These are phyloP conservation scores for Aulographum hederae DNA, from an alignment of 2,329 filamentous ascomycete genomes.

Conservation along the genomic window DNA sequence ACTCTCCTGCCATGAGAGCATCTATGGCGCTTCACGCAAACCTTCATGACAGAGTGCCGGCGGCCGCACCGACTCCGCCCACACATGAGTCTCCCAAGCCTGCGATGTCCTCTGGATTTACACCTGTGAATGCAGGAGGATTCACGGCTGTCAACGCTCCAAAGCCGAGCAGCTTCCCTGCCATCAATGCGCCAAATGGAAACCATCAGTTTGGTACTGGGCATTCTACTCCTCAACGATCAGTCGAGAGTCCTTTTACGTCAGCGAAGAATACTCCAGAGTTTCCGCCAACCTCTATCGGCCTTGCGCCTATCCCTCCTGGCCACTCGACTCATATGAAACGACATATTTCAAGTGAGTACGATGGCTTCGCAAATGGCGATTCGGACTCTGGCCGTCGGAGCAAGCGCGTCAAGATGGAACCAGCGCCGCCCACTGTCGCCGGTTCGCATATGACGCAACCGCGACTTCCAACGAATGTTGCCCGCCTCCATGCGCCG, in stretches of 20 bases:
- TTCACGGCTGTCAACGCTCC: constrained; percentile 49
- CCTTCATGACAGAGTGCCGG: constrained; percentile 20
- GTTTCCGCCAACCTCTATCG: constrained; percentile 17
- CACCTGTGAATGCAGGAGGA: constrained; percentile 27
- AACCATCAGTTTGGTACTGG: constrained; percentile 30
- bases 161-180: constrained; percentile 28
- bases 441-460: constrained; percentile 94
- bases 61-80: constrained; percentile 9
- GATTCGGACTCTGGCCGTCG: constrained; percentile 39
- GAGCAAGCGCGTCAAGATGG: constrained; percentile 86
- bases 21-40: constrained; percentile 38
- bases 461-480: constrained; percentile 51
- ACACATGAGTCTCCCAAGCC: constrained; percentile 23
- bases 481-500: constrained; percentile 40
- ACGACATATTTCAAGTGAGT: constrained; percentile 42
- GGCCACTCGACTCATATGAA: constrained; percentile 45
- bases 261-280: constrained; percentile 43
- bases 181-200: constrained; percentile 36
- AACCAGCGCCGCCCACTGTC: constrained; percentile 53
- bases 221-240: constrained; percentile 42
- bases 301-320: constrained; percentile 39
- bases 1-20: constrained; percentile 48
- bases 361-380: constrained; percentile 38
- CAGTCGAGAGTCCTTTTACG: constrained; percentile 37
- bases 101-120: constrained; percentile 29